Evolutionary conservation across 805 yeast genomes (phyloP).

Genomic region (Zygoascus tannicola): DNA sequence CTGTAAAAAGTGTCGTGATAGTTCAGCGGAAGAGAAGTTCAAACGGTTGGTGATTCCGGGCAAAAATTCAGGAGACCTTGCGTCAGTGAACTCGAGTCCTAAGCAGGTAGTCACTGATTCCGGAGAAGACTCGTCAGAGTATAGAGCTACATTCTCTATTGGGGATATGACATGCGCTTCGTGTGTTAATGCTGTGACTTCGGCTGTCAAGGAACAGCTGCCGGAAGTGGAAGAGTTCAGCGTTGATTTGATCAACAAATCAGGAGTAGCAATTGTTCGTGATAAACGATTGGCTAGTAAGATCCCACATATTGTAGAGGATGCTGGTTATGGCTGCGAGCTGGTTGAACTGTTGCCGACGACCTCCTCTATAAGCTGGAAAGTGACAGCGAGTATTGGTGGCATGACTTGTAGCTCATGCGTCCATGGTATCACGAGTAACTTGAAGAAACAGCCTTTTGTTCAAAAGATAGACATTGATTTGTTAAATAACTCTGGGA

Average conservation of each 20-base stretch:
- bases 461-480: constrained; percentile 47
- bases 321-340: constrained; percentile 40
- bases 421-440: constrained; percentile 42
- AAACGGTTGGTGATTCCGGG: constrained; percentile 15
- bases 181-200: constrained; percentile 43
- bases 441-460: constrained; percentile 39
- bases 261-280: constrained; percentile 44
- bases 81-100: too few relatives aligned
- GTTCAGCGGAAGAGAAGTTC: constrained; percentile 7
- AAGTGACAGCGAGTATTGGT: constrained; percentile 52
- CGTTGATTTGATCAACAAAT: constrained; percentile 43
- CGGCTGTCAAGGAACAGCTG: constrained; percentile 28
- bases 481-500: constrained; percentile 51
- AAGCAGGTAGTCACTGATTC: background rate
- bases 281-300: constrained; percentile 41
- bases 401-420: constrained; percentile 75
- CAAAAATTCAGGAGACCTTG: background rate
- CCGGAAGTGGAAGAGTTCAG: constrained; percentile 33
- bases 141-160: constrained; percentile 45
- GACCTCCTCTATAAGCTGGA: constrained; percentile 35
- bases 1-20: constrained; percentile 13
- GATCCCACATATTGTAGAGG: constrained; percentile 40
- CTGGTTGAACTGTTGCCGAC: constrained; percentile 54
- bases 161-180: constrained; percentile 65
- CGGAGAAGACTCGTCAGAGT: constrained; percentile 17